phyloP scores from a whole-genome alignment of 345 rosid genomes.

The Populus euphratica region DNA sequence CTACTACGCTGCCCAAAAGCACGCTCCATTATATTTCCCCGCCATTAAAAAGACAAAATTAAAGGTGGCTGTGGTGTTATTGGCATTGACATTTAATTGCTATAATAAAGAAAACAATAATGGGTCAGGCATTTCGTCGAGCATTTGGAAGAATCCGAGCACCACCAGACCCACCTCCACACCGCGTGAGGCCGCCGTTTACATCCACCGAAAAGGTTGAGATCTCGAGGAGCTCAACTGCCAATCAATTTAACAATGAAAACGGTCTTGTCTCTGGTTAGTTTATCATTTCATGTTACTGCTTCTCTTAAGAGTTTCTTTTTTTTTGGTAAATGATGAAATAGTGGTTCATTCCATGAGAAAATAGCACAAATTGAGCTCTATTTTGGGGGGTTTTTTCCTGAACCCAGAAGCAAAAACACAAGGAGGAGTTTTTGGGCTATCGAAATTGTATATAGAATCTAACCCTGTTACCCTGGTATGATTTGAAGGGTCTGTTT shows the following conservation, averaged over 20 bases:
- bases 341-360: not conserved
- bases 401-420: not conserved
- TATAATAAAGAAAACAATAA: slow-evolving; percentile 7
- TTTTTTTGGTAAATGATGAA: not conserved
- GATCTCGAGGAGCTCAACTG: slow-evolving; percentile 18
- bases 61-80: not conserved
- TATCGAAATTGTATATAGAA: not conserved
- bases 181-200: slow-evolving; percentile 30
- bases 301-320: not conserved
- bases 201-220: slow-evolving; percentile 27
- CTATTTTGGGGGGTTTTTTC: no score
- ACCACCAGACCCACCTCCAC: slow-evolving; percentile 38
- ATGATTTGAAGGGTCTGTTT: not conserved
- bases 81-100: not conserved
- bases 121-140: slow-evolving; percentile 99
- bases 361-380: not conserved
- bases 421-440: not conserved
- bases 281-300: not conserved
- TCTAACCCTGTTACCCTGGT: no score
- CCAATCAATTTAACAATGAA: slow-evolving; percentile 5
- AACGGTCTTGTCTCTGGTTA: slow-evolving; percentile 21
- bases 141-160: slow-evolving; percentile 65
- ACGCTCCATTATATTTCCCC: not conserved
- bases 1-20: not conserved
- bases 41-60: not conserved